Conservation (phyloP, 1,139 yeast genomes). For the Blastobotrys illinoisensis region DNA sequence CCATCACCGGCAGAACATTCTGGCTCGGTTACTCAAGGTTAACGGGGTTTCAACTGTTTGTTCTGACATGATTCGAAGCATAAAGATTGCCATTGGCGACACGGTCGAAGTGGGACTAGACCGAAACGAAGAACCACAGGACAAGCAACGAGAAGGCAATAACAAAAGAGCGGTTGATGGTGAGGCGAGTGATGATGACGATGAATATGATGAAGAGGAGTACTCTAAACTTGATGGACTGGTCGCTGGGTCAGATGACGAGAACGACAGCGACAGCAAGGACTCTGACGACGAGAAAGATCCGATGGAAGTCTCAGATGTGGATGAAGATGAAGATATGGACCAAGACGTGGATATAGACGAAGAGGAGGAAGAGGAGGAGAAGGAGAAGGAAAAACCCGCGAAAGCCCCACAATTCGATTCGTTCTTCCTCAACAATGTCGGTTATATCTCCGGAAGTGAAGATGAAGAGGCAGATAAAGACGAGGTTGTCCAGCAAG, state of each 20-base stretch:
- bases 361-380: constrained; percentile 10
- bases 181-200: constrained; percentile 22
- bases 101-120: constrained; percentile 15
- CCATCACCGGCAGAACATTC: constrained; percentile 26
- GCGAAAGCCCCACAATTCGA: constrained; percentile 44
- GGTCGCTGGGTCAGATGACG: constrained; percentile 19
- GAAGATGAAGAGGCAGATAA: constrained; percentile 55
- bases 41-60: constrained; percentile 45
- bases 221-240: background rate
- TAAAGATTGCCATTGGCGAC: constrained; percentile 53
- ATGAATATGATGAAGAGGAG: constrained; percentile 21
- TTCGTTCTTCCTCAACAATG: constrained; percentile 42
- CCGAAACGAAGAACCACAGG: constrained; percentile 9
- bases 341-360: constrained; percentile 23
- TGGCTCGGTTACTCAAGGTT: constrained; percentile 57
- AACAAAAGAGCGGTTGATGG: constrained; percentile 24
- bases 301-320: constrained; percentile 5
- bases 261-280: constrained; percentile 25
- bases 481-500: constrained; percentile 55
- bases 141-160: no score
- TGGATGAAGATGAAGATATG: constrained; percentile 7
- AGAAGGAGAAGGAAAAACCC: constrained; percentile 8
- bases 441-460: constrained; percentile 77
- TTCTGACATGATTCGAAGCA: constrained; percentile 50
- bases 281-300: constrained; percentile 9